These are phyloP conservation scores for Neopestalotiopsis clavispora DNA, from an alignment of 2,329 filamentous ascomycete species.

Conservation along the genomic window DNA sequence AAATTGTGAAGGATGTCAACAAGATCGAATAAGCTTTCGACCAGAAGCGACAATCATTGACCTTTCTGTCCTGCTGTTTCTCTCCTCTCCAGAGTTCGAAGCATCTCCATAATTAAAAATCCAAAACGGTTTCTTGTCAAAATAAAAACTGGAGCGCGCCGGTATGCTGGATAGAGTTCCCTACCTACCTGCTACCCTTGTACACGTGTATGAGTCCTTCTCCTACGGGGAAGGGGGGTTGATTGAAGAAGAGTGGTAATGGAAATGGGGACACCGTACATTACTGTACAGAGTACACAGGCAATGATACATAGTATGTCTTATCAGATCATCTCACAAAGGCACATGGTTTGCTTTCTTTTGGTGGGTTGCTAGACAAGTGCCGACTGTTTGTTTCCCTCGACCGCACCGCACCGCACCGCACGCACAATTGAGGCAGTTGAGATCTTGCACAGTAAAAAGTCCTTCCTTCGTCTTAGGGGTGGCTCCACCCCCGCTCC, in stretches of 20 bases:
- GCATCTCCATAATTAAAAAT: not conserved
- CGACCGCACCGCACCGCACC: too few relatives aligned
- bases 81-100: not conserved
- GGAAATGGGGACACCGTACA: not conserved
- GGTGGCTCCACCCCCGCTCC: not conserved
- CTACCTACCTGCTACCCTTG: not conserved
- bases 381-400: too few relatives aligned
- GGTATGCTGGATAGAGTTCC: not conserved
- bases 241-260: too few relatives aligned
- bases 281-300: not conserved
- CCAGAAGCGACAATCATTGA: slow-evolving; percentile 10
- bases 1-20: not conserved
- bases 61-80: not conserved
- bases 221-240: not conserved
- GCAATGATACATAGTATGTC: not conserved
- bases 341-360: not conserved
- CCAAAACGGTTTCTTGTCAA: slow-evolving; percentile 1
- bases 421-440: not conserved
- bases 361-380: too few relatives aligned
- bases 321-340: not conserved
- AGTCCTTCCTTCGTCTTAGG: not conserved
- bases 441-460: not conserved
- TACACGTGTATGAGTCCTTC: not conserved
- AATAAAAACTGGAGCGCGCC: not conserved
- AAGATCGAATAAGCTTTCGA: slow-evolving; percentile 6